Percentiles rank a stretch among this genome's conserved stretches.
These are phyloP conservation scores for Amphibolis antarctica DNA, from an alignment of 106 monocot genomes.

Conservation along the genomic window DNA sequence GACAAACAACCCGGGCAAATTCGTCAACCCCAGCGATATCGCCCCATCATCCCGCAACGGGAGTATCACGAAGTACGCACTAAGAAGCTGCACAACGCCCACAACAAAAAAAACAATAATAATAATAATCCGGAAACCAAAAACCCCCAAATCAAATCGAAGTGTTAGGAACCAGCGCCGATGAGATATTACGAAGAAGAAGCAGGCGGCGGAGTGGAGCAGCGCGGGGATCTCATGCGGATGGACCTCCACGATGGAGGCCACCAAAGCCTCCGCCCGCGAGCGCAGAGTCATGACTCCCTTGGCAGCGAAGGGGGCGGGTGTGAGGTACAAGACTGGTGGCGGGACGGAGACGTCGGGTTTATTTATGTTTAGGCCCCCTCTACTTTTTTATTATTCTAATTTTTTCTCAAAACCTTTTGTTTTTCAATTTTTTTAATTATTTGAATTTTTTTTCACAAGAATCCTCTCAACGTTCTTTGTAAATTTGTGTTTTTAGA, in stretches of 20 bases:
- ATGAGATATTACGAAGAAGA: constrained; percentile 91
- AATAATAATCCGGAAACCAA: too few species aligned
- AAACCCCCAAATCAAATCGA: background rate
- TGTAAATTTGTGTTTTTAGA: too few species aligned
- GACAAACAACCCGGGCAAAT: constrained; percentile 63
- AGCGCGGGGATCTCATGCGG: constrained; percentile 73
- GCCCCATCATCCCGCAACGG: constrained; percentile 88
- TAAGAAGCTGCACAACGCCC: constrained; percentile 33
- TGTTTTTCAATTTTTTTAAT: too few species aligned
- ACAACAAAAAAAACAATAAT: background rate
- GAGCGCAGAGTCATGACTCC: constrained; percentile 7
- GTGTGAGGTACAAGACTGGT: too few species aligned
- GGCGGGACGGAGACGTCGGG: too few species aligned
- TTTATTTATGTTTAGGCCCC: too few species aligned
- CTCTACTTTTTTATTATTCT: too few species aligned
- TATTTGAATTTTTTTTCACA: too few species aligned
- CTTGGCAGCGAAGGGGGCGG: too few species aligned
- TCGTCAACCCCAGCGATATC: constrained; percentile 62
- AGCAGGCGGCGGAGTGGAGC: constrained; percentile 61
- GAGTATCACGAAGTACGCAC: constrained; percentile 82
- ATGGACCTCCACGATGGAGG: constrained; percentile 51
- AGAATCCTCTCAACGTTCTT: too few species aligned
- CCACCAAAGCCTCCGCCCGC: constrained; percentile 32
- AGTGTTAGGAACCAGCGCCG: too few species aligned
- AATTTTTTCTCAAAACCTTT: too few species aligned